These are phyloP conservation scores for Fusarium sp. DNA, from an alignment of 2,329 filamentous ascomycete genomes.

Conservation along the genomic window DNA sequence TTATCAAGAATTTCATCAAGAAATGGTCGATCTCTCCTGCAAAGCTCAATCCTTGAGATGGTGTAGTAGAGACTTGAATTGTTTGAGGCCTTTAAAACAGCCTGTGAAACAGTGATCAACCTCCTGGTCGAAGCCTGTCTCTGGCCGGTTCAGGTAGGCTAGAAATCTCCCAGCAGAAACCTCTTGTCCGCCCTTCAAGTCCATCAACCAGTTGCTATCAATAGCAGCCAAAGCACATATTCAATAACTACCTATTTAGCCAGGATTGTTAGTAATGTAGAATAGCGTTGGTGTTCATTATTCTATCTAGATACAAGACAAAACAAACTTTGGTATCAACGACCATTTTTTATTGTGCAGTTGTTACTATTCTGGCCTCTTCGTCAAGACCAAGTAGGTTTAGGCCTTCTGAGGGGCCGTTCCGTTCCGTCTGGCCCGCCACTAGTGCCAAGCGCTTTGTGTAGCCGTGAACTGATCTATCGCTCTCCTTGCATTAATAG, in stretches of 20 bases:
- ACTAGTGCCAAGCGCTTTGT: too few relatives aligned
- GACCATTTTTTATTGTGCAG: accelerated
- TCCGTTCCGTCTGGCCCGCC: too few relatives aligned
- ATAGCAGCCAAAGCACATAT: constrained; percentile 4
- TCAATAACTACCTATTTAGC: too few relatives aligned
- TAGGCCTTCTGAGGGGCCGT: too few relatives aligned
- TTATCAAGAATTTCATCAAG: not conserved
- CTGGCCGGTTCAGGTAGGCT: constrained; percentile 28
- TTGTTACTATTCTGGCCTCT: too few relatives aligned
- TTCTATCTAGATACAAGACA: too few relatives aligned
- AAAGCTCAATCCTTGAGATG: constrained; percentile 42
- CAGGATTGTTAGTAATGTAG: too few relatives aligned
- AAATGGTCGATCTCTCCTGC: not conserved
- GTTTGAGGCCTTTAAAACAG: accelerated
- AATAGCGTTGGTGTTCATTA: too few relatives aligned
- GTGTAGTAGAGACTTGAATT: not conserved
- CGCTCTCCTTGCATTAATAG: too few relatives aligned
- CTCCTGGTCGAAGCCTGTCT: constrained; percentile 4
- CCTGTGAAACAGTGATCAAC: constrained; percentile 1
- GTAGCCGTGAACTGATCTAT: too few relatives aligned
- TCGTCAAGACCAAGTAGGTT: too few relatives aligned
- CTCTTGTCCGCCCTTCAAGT: constrained; percentile 5
- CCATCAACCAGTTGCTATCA: constrained; percentile 38
- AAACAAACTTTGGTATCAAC: too few relatives aligned
- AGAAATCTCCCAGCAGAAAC: constrained; percentile 23